Conservation (phyloP, 768 basidiomycete genomes). For the Xerocomus potaroensis region DNA sequence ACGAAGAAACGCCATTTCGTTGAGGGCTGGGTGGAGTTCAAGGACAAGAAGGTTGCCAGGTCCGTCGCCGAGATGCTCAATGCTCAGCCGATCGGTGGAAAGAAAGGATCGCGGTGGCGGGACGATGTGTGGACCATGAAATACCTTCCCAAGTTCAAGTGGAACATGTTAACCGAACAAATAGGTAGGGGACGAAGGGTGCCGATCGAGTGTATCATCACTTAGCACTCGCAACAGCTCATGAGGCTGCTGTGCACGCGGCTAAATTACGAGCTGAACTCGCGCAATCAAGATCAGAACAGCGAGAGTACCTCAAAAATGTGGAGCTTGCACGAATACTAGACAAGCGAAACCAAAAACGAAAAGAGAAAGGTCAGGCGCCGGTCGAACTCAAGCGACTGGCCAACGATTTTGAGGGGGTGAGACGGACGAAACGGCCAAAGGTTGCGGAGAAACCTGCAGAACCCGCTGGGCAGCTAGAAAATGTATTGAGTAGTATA, state of each 20-base stretch:
- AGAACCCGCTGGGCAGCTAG: slow-evolving; percentile 28
- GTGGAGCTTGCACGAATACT: slow-evolving; percentile 89
- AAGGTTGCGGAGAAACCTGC: slow-evolving; percentile 1
- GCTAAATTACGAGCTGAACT: slow-evolving; percentile 91
- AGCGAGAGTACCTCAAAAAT: slow-evolving; percentile 88
- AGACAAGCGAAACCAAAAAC: slow-evolving; percentile 72
- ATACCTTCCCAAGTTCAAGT: slow-evolving; percentile 95
- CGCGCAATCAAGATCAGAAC: slow-evolving; percentile 81
- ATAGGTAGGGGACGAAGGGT: slow-evolving; percentile 66
- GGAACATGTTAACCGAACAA: slow-evolving; percentile 98
- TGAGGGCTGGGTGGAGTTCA: slow-evolving; percentile 99
- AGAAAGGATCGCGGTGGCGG: slow-evolving; percentile 85
- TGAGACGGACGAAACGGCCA: slow-evolving; percentile 15
- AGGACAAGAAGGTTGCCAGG: slow-evolving; percentile 87
- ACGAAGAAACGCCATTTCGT: slow-evolving; percentile 86
- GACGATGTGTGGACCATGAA: slow-evolving; percentile 99
- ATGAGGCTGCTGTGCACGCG: slow-evolving; percentile 85
- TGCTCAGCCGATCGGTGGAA: slow-evolving; percentile 91
- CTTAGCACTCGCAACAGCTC: slow-evolving; percentile 49
- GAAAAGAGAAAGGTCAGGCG: slow-evolving; percentile 54
- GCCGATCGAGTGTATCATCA: neutral
- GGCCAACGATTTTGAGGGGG: slow-evolving; percentile 5
- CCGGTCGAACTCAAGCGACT: slow-evolving; percentile 29
- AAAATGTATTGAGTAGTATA: slow-evolving; percentile 46
- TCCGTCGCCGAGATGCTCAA: slow-evolving; percentile 94